Percentiles rank a stretch among this genome's conserved stretches.
phyloP scores from a whole-genome alignment of 2,329 filamentous ascomycete genomes.

The Colletotrichum karsti region DNA sequence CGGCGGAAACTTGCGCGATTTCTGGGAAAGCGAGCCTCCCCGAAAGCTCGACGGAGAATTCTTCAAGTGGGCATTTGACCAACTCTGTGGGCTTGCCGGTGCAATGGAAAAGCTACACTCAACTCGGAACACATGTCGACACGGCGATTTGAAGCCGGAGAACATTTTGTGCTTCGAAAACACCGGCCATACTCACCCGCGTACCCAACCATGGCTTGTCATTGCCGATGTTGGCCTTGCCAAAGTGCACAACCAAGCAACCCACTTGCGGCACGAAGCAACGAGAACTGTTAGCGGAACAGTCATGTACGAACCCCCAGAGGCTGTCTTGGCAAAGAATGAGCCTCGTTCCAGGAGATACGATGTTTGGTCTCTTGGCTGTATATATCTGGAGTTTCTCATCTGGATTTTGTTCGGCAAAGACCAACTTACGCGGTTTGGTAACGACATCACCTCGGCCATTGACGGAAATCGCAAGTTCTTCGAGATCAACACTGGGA shows the following conservation, averaged over 20 bases:
- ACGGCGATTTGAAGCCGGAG: slow-evolving; percentile 18
- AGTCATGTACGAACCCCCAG: slow-evolving; percentile 6
- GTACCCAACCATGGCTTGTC: neutral
- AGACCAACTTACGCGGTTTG: neutral
- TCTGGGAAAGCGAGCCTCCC: neutral
- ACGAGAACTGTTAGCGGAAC: neutral
- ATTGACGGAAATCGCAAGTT: neutral
- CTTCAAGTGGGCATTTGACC: neutral
- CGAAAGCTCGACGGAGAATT: neutral
- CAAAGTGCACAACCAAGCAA: neutral
- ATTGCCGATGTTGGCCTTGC: slow-evolving; percentile 10
- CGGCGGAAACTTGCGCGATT: slow-evolving; percentile 8
- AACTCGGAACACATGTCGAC: neutral
- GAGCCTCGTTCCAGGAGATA: neutral
- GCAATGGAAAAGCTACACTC: neutral
- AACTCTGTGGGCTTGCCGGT: neutral
- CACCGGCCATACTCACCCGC: neutral
- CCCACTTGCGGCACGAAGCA: neutral
- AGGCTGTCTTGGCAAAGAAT: neutral
- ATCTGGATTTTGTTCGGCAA: neutral
- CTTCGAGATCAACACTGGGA: neutral
- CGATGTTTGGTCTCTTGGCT: neutral
- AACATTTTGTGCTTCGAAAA: slow-evolving; percentile 15
- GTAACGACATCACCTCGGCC: neutral
- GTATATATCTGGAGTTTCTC: neutral